These are phyloP conservation scores for Penicillium daleae DNA, from an alignment of 495 filamentous ascomycete species.

Conservation along the genomic window DNA sequence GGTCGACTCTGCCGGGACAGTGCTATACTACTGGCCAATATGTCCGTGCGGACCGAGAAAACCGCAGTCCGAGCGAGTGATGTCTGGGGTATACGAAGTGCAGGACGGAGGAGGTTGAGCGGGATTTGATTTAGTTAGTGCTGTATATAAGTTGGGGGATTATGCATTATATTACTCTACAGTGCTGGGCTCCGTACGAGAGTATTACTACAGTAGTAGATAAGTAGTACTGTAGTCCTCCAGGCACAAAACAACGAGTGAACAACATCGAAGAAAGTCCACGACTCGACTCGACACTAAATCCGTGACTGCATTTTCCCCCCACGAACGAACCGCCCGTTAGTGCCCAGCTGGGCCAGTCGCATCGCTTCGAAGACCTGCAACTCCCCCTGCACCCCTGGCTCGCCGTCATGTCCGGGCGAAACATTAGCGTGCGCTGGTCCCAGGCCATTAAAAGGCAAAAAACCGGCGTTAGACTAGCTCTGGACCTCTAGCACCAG, in stretches of 20 bases:
- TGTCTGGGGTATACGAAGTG: constrained; percentile 1
- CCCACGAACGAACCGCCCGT: constrained; percentile 3
- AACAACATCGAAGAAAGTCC: neutral
- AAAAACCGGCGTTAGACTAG: neutral
- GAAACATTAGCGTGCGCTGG: constrained; percentile 14
- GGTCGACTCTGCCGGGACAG: neutral
- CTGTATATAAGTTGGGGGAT: neutral
- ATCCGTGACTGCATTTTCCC: neutral
- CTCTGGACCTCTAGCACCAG: neutral
- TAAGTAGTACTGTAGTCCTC: neutral
- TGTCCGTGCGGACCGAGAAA: neutral
- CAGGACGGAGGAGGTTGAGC: neutral
- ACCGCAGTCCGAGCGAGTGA: neutral
- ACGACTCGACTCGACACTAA: constrained; percentile 1
- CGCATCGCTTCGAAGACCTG: neutral
- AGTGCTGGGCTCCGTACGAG: too few species aligned
- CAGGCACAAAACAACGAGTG: neutral
- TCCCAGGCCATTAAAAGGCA: constrained; percentile 20
- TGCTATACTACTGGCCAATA: neutral
- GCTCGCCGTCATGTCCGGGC: constrained; percentile 19
- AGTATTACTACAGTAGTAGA: too few species aligned
- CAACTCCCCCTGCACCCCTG: constrained; percentile 14
- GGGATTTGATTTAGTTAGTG: neutral
- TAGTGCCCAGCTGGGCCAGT: neutral
- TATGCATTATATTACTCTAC: too few species aligned